phyloP scores from a whole-genome alignment of 2,329 filamentous ascomycete genomes.

The Diaporthe batatas region DNA sequence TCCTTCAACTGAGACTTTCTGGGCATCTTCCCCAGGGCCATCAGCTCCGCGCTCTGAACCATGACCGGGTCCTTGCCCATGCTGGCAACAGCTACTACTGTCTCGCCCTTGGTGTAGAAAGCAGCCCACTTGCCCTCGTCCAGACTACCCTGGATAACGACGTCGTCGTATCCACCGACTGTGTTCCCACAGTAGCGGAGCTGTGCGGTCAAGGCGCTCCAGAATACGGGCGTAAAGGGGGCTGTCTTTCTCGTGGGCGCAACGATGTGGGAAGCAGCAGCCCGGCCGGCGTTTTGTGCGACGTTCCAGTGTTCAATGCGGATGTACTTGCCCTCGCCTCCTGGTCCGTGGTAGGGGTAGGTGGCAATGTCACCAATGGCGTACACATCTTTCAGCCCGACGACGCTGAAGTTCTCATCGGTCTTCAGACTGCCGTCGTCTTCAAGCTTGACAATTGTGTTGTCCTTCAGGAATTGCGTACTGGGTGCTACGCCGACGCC shows the following conservation, averaged over 20 bases:
- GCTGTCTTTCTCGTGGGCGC: constrained; percentile 72
- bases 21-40: constrained; percentile 86
- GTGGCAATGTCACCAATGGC: constrained; percentile 96
- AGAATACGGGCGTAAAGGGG: constrained; percentile 93
- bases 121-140: constrained; percentile 87
- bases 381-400: constrained; percentile 84
- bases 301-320: constrained; percentile 99
- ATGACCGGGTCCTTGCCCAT: constrained; percentile 94
- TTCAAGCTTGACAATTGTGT: constrained; percentile 77
- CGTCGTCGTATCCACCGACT: constrained; percentile 82
- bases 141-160: constrained; percentile 83
- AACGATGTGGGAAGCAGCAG: constrained; percentile 82
- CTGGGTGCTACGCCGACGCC: constrained; percentile 90
- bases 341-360: constrained; percentile 93
- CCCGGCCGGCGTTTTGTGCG: constrained; percentile 90
- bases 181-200: constrained; percentile 95
- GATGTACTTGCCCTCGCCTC: constrained; percentile 77
- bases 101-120: constrained; percentile 89
- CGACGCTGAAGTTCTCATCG: constrained; percentile 83
- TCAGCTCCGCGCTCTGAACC: constrained; percentile 85
- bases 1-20: constrained; percentile 80
- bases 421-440: constrained; percentile 88
- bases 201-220: constrained; percentile 92
- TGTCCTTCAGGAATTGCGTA: constrained; percentile 84
- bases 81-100: constrained; percentile 88